A percentile compares a stretch with the other conserved stretches of the same genome.
Evolutionary conservation across 257 asterid genomes (phyloP).

Genomic region (Mitragyna speciosa): DNA sequence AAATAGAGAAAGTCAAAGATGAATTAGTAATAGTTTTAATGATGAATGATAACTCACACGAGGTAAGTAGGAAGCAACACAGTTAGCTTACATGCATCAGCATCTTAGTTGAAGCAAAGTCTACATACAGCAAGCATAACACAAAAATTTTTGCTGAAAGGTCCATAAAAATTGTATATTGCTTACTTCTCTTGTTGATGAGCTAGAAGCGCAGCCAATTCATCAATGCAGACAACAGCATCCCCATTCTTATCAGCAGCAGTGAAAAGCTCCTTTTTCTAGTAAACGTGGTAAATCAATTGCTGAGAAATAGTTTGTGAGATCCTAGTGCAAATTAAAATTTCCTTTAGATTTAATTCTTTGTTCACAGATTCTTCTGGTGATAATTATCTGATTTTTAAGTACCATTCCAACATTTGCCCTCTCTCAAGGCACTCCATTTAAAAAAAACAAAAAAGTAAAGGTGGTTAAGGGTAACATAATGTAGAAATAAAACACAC

Average conservation of each 20-base stretch:
- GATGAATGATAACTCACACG: background rate
- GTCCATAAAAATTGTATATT: background rate
- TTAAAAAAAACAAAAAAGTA: background rate
- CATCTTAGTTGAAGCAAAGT: background rate
- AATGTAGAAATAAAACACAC: too few relatives aligned
- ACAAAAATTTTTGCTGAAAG: background rate
- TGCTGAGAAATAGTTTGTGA: constrained; percentile 19
- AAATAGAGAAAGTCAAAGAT: background rate
- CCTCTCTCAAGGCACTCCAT: background rate
- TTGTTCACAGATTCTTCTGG: background rate
- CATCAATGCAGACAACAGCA: constrained; percentile 91
- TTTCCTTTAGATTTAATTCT: background rate
- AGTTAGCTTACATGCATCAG: background rate
- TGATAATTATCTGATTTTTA: background rate
- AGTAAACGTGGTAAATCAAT: constrained; percentile 26
- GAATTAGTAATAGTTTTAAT: background rate
- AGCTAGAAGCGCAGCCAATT: constrained; percentile 92
- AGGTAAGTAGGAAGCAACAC: background rate
- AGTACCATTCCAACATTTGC: background rate
- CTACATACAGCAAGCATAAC: background rate
- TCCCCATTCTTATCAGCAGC: constrained; percentile 93
- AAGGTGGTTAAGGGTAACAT: background rate
- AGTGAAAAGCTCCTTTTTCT: constrained; percentile 95
- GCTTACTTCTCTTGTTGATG: constrained; percentile 81
- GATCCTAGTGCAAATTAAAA: background rate